Percentiles rank a stretch among this genome's conserved stretches.
Evolutionary conservation across 108 stramenopile species (phyloP).

Genomic region (Cyclotella distinguenda): DNA sequence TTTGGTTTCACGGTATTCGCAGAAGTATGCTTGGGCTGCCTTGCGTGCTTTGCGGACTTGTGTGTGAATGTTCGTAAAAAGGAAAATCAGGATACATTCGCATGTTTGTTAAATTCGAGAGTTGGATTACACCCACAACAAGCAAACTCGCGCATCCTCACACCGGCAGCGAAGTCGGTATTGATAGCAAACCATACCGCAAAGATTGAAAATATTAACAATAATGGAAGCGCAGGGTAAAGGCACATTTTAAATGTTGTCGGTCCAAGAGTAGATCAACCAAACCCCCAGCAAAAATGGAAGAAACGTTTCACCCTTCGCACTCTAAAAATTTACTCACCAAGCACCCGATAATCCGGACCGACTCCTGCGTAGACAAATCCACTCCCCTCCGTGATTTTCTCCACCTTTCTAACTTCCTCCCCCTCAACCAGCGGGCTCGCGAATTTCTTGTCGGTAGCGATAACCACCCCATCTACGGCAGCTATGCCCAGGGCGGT

Average conservation of each 20-base stretch:
- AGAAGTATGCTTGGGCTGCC: constrained; percentile 87
- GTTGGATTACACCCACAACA: too few species aligned
- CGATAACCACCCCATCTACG: constrained; percentile 97
- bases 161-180: too few species aligned
- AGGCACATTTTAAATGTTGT: too few species aligned
- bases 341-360: constrained; percentile 98
- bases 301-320: not conserved
- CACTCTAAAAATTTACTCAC: constrained; percentile 47
- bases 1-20: constrained; percentile 89
- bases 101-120: too few species aligned
- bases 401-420: constrained; percentile 89
- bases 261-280: too few species aligned
- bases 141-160: too few species aligned
- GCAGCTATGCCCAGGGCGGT: constrained; percentile 97
- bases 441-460: constrained; percentile 96
- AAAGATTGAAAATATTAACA: too few species aligned
- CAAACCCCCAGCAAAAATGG: too few species aligned
- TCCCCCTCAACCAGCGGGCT: constrained; percentile 85
- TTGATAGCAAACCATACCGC: too few species aligned
- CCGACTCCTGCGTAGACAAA: constrained; percentile 98
- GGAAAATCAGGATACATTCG: too few species aligned
- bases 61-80: too few species aligned
- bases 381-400: constrained; percentile 85
- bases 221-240: too few species aligned
- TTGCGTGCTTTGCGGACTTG: constrained; percentile 96